Percentiles rank a stretch among this genome's conserved stretches.
Conservation (phyloP, 2,329 filamentous ascomycete genomes). For the Pleoardoris graminearum region DNA sequence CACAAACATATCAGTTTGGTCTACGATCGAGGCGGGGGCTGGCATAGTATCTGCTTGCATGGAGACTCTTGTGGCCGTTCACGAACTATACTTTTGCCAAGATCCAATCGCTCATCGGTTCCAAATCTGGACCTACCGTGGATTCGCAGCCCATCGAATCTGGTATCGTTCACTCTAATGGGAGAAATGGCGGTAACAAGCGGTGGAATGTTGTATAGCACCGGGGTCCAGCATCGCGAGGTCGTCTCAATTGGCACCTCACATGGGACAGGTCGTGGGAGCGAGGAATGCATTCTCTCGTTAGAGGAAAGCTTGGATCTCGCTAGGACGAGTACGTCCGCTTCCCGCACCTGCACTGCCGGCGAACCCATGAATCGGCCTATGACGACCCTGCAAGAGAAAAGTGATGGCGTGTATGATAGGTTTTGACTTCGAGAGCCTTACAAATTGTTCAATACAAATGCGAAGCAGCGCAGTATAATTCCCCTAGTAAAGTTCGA, state of each 20-base stretch:
- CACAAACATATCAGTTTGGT: constrained; percentile 50
- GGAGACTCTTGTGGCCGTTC: constrained; percentile 53
- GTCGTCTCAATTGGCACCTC: constrained; percentile 5
- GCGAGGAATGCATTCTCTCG: constrained; percentile 12
- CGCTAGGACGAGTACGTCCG: background rate
- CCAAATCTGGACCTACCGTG: constrained; percentile 34
- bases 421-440: no score
- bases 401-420: no score
- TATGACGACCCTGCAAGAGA: background rate
- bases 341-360: background rate
- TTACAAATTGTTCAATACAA: no score
- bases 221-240: background rate
- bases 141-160: constrained; percentile 7
- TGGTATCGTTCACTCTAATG: background rate
- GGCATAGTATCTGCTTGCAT: constrained; percentile 53
- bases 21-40: constrained; percentile 29
- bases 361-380: background rate
- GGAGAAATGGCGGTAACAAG: background rate
- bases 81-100: constrained; percentile 27
- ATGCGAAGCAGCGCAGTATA: no score
- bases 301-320: background rate
- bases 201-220: background rate
- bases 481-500: no score
- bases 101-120: constrained; percentile 18
- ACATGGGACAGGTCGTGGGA: constrained; percentile 7